Conservation (phyloP, 2,329 filamentous ascomycete genomes). For the Cordyceps fumosorosea region DNA sequence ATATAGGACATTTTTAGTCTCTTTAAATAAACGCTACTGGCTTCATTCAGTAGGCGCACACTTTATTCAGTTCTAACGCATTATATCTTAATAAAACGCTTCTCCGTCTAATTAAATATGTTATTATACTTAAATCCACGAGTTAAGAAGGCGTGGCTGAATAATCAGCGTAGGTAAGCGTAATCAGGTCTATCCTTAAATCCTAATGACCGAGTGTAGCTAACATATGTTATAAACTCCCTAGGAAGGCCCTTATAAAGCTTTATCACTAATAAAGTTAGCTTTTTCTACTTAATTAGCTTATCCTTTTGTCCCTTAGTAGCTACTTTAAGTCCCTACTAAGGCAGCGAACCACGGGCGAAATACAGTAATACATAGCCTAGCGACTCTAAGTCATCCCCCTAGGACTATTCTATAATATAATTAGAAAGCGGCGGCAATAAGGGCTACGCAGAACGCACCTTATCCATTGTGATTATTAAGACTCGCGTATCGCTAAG, state of each 20-base stretch:
- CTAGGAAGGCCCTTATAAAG: constrained; percentile 69
- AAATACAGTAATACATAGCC: constrained; percentile 73
- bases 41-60: too few species aligned
- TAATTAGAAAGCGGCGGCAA: neutral
- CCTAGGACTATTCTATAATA: constrained; percentile 57
- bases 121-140: constrained; percentile 73
- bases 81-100: constrained; percentile 16
- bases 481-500: constrained; percentile 17
- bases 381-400: constrained; percentile 69
- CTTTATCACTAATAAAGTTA: constrained; percentile 58
- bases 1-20: too few species aligned
- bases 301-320: constrained; percentile 63
- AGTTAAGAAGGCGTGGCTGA: constrained; percentile 64
- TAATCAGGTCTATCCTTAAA: constrained; percentile 74
- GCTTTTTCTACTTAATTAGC: constrained; percentile 18
- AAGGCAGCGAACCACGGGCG: constrained; percentile 65
- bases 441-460: constrained; percentile 13
- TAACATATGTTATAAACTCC: constrained; percentile 69
- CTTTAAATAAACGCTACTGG: too few species aligned
- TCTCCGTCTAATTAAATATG: constrained; percentile 66
- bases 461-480: constrained; percentile 17
- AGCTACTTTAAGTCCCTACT: constrained; percentile 64
- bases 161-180: constrained; percentile 68
- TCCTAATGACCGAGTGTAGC: constrained; percentile 66
- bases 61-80: too few species aligned